Base-by-base conservation (phyloP, 2,329 filamentous ascomycete genomes). In the Annulohypoxylon truncatum region DNA sequence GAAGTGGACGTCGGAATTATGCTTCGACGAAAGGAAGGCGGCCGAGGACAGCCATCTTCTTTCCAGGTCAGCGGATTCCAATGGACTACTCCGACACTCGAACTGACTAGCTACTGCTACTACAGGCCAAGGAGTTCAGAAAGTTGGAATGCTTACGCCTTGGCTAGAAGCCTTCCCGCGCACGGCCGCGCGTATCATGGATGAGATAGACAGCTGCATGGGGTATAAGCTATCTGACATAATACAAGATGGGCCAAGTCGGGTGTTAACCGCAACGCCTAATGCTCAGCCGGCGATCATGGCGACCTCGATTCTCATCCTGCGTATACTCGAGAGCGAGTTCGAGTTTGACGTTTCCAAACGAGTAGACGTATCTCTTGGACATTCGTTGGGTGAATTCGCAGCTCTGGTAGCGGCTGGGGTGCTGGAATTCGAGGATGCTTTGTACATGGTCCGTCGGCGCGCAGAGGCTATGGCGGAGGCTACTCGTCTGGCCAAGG, bases 251-350 rank as follows among this genome's bases (percentile, higher is more conserved):
- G 94, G 95, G 0, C 92, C 95, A 1, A 92, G 92, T 72, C 89
- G 88, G 60, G 81, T 85, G 54, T 87, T 98, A 60, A 96, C 92
- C 40, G 87, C 88, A 61, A 97, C 95, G 3, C 88, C 92, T 70
- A 94, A 97, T 77, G 92, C 95, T 3, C 95, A 98, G 79, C 95
- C 95, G 1, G 94, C 95, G 73, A 97, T 97, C 79, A 97, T 98
- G 93, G 93, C 94, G 12, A 96, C 93, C 3, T 96, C 93, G 26
- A 90, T 97, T 75, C 86, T 97, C 64, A 96, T 97, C 75, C 85
- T 97, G 58, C 90, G 92, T 60, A 89, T 97, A 65, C 85, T 98
- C 68, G 93, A 97, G 81, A 83, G 87, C 66, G 92, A 97, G 71
- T 97, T 95, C 76, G 89, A 86, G 40, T 97, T 97, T 80, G 84